Evolutionary conservation across 1,284 basidiomycete genomes (phyloP), one percentile per base, ranked within the genome.

Genomic region (Calocybe gambosa): DNA sequence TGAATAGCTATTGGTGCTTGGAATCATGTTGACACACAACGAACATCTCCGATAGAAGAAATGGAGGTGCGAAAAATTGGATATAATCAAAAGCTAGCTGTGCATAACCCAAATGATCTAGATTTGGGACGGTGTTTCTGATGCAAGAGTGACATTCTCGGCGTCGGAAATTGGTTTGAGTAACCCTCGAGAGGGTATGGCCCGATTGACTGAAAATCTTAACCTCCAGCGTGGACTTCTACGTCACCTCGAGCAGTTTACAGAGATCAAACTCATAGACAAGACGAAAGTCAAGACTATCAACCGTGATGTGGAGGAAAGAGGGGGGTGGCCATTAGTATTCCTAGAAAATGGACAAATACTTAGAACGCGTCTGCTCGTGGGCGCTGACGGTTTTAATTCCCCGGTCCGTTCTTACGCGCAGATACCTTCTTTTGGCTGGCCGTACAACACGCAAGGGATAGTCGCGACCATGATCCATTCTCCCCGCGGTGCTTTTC

Each of bases 351-450:
- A 82, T 57, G 79, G 80, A 16, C 69, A 69, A 38, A 65, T 67
- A 2, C 64, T 93, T 21, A 73, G 85, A 49, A 75, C 90, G 7
- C 71, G 89, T 53, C 64, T 93, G 29, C 68, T 93, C 41, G 89
- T 91, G 58, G 74, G 96, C 18, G 96, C 96, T 5, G 96, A 99
- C 59, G 96, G 96, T 0, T 84, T 84, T 60, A 94, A 93, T 62
- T 97, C 93, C 0, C 95, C 95, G 6, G 96, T 98, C 13, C 82
- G 93, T 40, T 66, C 80, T 34, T 98, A 89, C 60, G 87, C 94
- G 0, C 74, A 84, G 10, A 97, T 98, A 49, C 73, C 85, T 34
- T 88, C 91, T 0, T 94, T 85, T 58, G 95, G 95, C 1, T 96
- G 94, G 86, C 76, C 84, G 0, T 99, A 99, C 66, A 77, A 89